Evolutionary conservation across 1,284 basidiomycete species (phyloP).

Genomic region (Pisolithus thermaeus): DNA sequence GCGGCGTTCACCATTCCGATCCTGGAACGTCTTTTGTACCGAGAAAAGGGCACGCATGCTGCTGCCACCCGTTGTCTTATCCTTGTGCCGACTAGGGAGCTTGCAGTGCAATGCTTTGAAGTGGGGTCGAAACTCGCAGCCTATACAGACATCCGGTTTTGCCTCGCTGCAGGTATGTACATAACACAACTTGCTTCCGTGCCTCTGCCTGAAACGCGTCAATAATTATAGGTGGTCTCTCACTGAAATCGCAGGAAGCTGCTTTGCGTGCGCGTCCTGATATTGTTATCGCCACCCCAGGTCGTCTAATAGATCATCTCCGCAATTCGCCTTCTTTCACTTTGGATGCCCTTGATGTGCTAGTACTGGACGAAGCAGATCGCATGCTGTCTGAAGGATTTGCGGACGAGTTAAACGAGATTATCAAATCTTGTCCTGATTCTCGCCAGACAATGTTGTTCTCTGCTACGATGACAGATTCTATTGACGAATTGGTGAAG

Average conservation of each 20-base stretch:
- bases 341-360: constrained; percentile 87
- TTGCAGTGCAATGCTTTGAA: constrained; percentile 92
- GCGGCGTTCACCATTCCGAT: constrained; percentile 95
- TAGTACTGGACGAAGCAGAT: constrained; percentile 97
- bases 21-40: constrained; percentile 85
- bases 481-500: constrained; percentile 87
- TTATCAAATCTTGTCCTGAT: constrained; percentile 83
- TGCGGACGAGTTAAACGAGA: constrained; percentile 92
- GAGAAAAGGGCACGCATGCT: constrained; percentile 79
- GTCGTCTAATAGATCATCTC: constrained; percentile 94
- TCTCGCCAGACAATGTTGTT: constrained; percentile 97
- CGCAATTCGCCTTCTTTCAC: constrained; percentile 94
- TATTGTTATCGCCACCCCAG: constrained; percentile 91
- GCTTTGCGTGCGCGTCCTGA: constrained; percentile 85
- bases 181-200: background rate
- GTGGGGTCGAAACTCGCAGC: constrained; percentile 82
- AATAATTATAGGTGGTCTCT: constrained; percentile 69
- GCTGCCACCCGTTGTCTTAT: constrained; percentile 93
- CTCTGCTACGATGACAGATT: constrained; percentile 97
- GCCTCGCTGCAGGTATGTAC: constrained; percentile 73
- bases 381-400: constrained; percentile 98
- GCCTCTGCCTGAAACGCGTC: constrained; percentile 6
- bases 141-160: constrained; percentile 86
- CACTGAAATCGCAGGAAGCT: constrained; percentile 85
- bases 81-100: constrained; percentile 89